phyloP scores from a whole-genome alignment of 257 asterid genomes.

The Pogostemon cablin region DNA sequence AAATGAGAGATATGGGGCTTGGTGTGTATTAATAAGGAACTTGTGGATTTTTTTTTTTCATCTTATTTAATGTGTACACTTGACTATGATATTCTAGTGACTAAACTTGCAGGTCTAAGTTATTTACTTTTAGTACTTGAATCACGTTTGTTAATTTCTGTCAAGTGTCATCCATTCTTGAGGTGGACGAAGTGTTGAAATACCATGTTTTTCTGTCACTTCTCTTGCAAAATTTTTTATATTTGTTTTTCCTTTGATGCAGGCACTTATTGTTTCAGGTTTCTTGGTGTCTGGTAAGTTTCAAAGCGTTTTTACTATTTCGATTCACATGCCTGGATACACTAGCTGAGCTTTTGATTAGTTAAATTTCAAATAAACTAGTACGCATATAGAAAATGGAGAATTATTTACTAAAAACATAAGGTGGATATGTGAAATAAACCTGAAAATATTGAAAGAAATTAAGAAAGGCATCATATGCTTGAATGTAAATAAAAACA shows the following conservation, averaged over 20 bases:
- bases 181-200: constrained; percentile 10
- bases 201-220: background rate
- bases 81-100: constrained; percentile 22
- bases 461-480: background rate
- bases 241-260: constrained; percentile 39
- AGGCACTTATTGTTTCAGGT: constrained; percentile 78
- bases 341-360: background rate
- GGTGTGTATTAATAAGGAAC: too few relatives aligned
- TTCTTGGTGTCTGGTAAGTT: constrained; percentile 83
- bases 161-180: background rate
- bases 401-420: background rate
- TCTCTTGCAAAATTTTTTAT: constrained; percentile 28
- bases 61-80: background rate
- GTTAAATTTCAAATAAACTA: background rate
- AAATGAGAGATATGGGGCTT: too few relatives aligned
- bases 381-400: background rate
- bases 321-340: constrained; percentile 10
- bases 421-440: background rate
- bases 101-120: background rate
- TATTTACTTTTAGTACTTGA: background rate
- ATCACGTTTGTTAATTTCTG: background rate
- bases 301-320: constrained; percentile 22
- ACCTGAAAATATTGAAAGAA: background rate
- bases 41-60: too few relatives aligned
- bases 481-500: background rate